Percentiles rank a stretch among this genome's conserved stretches.
These are phyloP conservation scores for Capsicum baccatum DNA, from an alignment of 257 asterid genomes.

Conservation along the genomic window DNA sequence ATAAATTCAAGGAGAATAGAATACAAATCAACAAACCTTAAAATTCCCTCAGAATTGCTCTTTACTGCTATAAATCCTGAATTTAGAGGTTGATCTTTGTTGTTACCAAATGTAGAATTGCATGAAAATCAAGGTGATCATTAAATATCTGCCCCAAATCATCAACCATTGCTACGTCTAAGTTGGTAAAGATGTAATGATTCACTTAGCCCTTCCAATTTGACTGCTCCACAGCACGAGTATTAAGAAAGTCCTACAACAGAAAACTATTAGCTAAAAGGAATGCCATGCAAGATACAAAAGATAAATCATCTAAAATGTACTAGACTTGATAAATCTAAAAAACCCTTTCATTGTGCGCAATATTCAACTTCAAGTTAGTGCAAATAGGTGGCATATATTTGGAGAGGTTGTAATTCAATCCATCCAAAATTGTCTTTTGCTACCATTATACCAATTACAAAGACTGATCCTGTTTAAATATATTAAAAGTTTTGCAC, in stretches of 20 bases:
- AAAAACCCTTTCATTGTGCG: too few relatives aligned
- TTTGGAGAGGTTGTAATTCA: too few relatives aligned
- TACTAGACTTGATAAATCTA: too few relatives aligned
- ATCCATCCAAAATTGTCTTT: too few relatives aligned
- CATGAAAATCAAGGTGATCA: slow-evolving; percentile 67
- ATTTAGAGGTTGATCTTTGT: slow-evolving; percentile 92
- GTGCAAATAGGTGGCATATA: too few relatives aligned
- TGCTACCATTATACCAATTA: too few relatives aligned
- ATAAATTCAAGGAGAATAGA: neutral
- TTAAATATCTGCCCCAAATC: slow-evolving; percentile 69
- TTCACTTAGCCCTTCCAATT: slow-evolving; percentile 51
- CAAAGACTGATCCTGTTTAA: too few relatives aligned
- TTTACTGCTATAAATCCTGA: slow-evolving; percentile 96
- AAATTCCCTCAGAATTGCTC: slow-evolving; percentile 78
- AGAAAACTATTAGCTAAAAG: neutral
- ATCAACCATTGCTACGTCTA: slow-evolving; percentile 84
- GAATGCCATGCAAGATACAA: neutral
- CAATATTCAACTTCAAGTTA: too few relatives aligned
- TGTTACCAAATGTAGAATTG: slow-evolving; percentile 96
- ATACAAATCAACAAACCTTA: slow-evolving; percentile 54
- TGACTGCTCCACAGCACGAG: slow-evolving; percentile 56
- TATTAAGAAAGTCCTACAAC: slow-evolving; percentile 72
- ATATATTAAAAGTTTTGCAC: too few relatives aligned
- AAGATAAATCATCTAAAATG: too few relatives aligned
- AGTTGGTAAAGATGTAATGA: slow-evolving; percentile 88